Evolutionary conservation across 2,329 filamentous ascomycete species (phyloP).

Genomic region (Aureobasidium sp.): DNA sequence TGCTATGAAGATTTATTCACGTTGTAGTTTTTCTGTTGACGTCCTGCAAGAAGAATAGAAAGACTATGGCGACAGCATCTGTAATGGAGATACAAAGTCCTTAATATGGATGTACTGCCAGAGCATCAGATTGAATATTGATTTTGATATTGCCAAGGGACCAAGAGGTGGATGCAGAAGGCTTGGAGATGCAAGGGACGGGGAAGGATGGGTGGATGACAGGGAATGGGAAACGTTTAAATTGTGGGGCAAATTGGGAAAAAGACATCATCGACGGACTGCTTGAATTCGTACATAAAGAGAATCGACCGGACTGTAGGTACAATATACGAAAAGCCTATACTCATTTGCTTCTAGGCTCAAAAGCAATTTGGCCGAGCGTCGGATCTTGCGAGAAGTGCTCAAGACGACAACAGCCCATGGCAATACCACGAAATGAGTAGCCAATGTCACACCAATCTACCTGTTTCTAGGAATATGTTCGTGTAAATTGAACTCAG

Average conservation of each 20-base stretch:
- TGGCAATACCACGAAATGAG: too few species aligned
- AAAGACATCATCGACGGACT: too few species aligned
- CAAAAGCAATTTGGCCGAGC: too few species aligned
- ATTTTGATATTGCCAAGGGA: constrained; percentile 9
- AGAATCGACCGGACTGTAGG: too few species aligned
- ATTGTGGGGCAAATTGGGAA: constrained; percentile 4
- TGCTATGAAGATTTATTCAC: not conserved
- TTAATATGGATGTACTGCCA: not conserved
- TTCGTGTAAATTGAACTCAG: not conserved
- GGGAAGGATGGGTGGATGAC: not conserved
- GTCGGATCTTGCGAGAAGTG: too few species aligned
- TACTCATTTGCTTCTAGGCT: too few species aligned
- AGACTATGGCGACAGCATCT: constrained; percentile 1
- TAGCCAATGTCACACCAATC: not conserved
- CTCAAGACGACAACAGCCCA: too few species aligned
- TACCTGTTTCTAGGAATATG: not conserved
- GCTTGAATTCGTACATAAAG: too few species aligned
- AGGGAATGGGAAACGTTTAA: not conserved
- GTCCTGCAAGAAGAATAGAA: too few species aligned
- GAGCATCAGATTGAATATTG: too few species aligned
- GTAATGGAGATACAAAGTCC: not conserved
- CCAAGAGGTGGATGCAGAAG: constrained; percentile 4
- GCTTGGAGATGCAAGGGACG: not conserved
- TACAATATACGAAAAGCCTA: too few species aligned
- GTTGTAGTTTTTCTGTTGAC: not conserved